phyloP scores from a whole-genome alignment of 2,329 filamentous ascomycete species.

The Leptographium radiaticola region DNA sequence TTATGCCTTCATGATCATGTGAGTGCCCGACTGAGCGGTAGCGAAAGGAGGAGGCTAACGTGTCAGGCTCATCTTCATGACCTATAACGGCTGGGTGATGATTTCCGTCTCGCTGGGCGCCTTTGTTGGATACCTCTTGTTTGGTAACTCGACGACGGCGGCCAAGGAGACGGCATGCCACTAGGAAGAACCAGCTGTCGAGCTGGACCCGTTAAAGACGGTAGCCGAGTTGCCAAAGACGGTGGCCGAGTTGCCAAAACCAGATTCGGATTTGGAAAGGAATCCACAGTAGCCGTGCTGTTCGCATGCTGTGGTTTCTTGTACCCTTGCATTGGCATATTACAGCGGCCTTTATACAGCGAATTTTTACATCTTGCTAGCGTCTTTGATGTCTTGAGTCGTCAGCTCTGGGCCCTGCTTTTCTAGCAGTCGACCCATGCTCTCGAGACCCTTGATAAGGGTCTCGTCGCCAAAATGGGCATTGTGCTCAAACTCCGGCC shows the following conservation, averaged over 20 bases:
- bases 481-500: slow-evolving; percentile 71
- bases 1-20: slow-evolving; percentile 99
- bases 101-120: slow-evolving; percentile 77
- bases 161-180: slow-evolving; percentile 89
- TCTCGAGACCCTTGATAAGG: slow-evolving; percentile 32
- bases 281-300: too few species aligned
- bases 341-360: not conserved
- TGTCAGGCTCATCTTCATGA: slow-evolving; percentile 91
- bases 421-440: slow-evolving; percentile 32
- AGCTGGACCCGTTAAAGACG: not conserved
- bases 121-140: slow-evolving; percentile 75
- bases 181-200: slow-evolving; percentile 23
- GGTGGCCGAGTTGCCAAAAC: too few species aligned
- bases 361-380: slow-evolving; percentile 24
- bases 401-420: slow-evolving; percentile 21
- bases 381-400: slow-evolving; percentile 10
- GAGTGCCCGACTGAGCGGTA: slow-evolving; percentile 28
- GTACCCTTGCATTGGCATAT: not conserved
- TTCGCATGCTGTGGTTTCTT: too few species aligned
- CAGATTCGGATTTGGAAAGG: too few species aligned
- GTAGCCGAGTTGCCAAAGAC: too few species aligned
- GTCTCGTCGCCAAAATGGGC: slow-evolving; percentile 37
- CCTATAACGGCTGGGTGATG: slow-evolving; percentile 99
- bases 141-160: slow-evolving; percentile 55
- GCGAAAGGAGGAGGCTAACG: not conserved